Percentiles rank a stretch among this genome's conserved stretches.
phyloP scores from a whole-genome alignment of 2,329 filamentous ascomycete genomes.

The Sporothrix sp. region DNA sequence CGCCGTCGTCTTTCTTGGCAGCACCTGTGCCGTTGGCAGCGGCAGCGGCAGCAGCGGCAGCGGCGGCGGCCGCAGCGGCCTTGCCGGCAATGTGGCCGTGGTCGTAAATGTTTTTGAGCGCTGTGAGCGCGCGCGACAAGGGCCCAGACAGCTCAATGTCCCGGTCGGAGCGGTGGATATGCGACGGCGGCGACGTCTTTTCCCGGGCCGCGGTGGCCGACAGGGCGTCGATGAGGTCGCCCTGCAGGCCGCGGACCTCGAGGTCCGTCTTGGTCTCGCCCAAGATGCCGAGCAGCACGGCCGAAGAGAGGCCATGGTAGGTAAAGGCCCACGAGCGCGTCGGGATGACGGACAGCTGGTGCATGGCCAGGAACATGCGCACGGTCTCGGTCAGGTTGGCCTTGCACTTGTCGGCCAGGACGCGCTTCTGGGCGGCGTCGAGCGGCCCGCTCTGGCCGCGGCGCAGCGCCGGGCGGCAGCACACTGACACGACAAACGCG shows the following conservation, averaged over 20 bases:
- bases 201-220: conserved; percentile 57
- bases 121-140: conserved; percentile 49
- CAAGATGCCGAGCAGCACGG: conserved; percentile 52
- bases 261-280: conserved; percentile 54
- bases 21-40: conserved; percentile 17
- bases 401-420: conserved; percentile 50
- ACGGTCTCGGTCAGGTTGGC: conserved; percentile 55
- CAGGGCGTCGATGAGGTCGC: conserved; percentile 52
- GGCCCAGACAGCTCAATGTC: conserved; percentile 55
- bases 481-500: conserved; percentile 55
- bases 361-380: conserved; percentile 60
- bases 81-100: conserved; percentile 48
- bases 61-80: neutral
- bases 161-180: conserved; percentile 46
- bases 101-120: conserved; percentile 57
- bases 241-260: conserved; percentile 53
- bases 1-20: conserved; percentile 33
- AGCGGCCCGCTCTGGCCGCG: conserved; percentile 41
- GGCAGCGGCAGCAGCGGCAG: neutral
- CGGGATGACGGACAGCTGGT: conserved; percentile 56
- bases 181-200: conserved; percentile 40
- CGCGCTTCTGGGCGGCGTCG: conserved; percentile 41
- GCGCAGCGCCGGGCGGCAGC: conserved; percentile 52
- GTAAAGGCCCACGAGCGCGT: conserved; percentile 60
- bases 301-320: conserved; percentile 56